These are phyloP conservation scores for Albophoma yamanashiensis DNA, from an alignment of 2,329 filamentous ascomycete species.

Conservation along the genomic window DNA sequence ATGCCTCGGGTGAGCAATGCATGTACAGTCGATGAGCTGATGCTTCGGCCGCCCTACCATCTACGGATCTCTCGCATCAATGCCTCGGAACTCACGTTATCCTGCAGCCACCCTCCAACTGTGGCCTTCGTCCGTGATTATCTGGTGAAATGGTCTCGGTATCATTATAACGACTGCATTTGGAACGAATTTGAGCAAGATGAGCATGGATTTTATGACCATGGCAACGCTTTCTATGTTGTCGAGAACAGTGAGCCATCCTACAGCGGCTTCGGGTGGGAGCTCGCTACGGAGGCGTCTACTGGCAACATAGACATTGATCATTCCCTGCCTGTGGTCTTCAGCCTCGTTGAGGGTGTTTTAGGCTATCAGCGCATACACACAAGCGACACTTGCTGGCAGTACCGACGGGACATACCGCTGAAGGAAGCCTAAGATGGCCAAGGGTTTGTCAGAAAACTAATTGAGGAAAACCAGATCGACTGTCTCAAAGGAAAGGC, in stretches of 20 bases:
- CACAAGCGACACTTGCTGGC: not conserved
- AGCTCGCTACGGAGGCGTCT: too few relatives aligned
- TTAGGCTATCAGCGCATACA: not conserved
- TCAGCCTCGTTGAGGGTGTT: not conserved
- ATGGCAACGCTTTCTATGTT: too few relatives aligned
- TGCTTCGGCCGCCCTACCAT: not conserved
- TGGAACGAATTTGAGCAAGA: not conserved
- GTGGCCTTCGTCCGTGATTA: not conserved
- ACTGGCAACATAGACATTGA: not conserved
- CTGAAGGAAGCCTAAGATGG: not conserved
- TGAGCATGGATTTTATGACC: not conserved
- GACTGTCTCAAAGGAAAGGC: not conserved
- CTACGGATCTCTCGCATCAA: not conserved
- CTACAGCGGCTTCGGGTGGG: not conserved
- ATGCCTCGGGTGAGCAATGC: not conserved
- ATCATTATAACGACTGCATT: not conserved
- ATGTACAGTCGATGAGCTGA: not conserved
- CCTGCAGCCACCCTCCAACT: not conserved
- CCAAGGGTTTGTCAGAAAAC: not conserved
- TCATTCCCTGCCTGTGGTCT: not conserved
- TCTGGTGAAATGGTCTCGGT: not conserved
- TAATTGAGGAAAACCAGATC: not conserved
- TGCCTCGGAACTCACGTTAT: not conserved
- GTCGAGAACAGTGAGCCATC: not conserved
- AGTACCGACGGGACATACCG: not conserved